A percentile compares a stretch with the other conserved stretches of the same genome.
Conservation (phyloP, 2,329 filamentous ascomycete species). For the Aspergillus quadricinctus region DNA sequence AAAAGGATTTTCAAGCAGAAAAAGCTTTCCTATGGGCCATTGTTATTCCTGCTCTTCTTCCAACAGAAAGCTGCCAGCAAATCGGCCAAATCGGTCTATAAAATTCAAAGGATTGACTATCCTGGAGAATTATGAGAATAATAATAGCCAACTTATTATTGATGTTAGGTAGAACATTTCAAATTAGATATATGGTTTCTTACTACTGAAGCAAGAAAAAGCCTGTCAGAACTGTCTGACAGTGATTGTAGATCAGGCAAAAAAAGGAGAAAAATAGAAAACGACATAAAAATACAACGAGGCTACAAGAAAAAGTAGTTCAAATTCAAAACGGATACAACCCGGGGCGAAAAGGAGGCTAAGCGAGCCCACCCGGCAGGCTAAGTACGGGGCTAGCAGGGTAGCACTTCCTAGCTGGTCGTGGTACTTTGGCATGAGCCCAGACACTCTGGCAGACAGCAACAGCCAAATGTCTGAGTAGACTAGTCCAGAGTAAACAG, state of each 20-base stretch:
- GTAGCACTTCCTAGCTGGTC: background rate
- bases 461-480: background rate
- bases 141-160: slow-evolving; percentile 6
- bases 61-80: background rate
- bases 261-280: background rate
- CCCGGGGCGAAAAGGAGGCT: background rate
- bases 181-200: background rate
- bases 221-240: background rate
- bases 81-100: background rate
- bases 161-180: background rate
- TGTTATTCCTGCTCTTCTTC: background rate
- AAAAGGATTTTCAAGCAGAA: background rate
- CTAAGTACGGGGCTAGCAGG: background rate
- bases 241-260: background rate
- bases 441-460: too few species aligned
- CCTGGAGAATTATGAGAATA: background rate
- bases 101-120: background rate
- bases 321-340: background rate
- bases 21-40: background rate
- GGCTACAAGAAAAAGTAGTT: slow-evolving; percentile 11
- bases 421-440: background rate
- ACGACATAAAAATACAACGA: background rate
- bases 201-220: background rate
- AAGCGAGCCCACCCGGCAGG: background rate
- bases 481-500: background rate